These are phyloP conservation scores for Fomitopsis palustris DNA, from an alignment of 1,284 basidiomycete genomes.

Conservation along the genomic window DNA sequence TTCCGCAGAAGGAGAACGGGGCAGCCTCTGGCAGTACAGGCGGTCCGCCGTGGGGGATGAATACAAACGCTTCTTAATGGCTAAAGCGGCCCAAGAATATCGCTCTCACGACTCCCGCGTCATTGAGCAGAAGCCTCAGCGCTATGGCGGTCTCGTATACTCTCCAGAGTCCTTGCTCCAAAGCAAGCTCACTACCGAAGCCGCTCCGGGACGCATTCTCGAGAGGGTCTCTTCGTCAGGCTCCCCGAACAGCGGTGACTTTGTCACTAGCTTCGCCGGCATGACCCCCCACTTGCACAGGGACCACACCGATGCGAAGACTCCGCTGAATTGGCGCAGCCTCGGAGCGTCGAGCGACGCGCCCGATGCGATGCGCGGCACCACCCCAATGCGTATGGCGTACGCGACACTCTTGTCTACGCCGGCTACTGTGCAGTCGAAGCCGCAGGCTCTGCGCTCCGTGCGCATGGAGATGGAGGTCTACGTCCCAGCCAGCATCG, in stretches of 20 bases:
- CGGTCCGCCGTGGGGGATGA: conserved; percentile 4
- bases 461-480: conserved; percentile 14
- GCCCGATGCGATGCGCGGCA: conserved; percentile 2
- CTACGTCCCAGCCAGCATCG: conserved; percentile 11
- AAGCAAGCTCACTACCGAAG: conserved; percentile 43
- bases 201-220: conserved; percentile 58
- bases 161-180: conserved; percentile 49
- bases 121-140: conserved; percentile 66
- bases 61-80: conserved; percentile 29
- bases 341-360: conserved; percentile 8
- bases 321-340: conserved; percentile 12
- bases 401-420: conserved; percentile 20
- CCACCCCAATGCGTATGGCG: conserved; percentile 26
- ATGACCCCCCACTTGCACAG: conserved; percentile 19
- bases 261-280: conserved; percentile 27
- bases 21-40: conserved; percentile 31
- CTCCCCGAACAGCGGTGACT: background rate
- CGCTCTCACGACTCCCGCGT: conserved; percentile 29
- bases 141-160: conserved; percentile 60
- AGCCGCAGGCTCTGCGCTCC: conserved; percentile 15
- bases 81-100: conserved; percentile 21
- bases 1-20: conserved; percentile 22
- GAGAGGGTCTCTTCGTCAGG: conserved; percentile 16
- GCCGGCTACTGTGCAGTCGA: conserved; percentile 29
- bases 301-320: background rate